phyloP scores from a whole-genome alignment of 352 stramenopile genomes.

The Thraustochytrium striatum region DNA sequence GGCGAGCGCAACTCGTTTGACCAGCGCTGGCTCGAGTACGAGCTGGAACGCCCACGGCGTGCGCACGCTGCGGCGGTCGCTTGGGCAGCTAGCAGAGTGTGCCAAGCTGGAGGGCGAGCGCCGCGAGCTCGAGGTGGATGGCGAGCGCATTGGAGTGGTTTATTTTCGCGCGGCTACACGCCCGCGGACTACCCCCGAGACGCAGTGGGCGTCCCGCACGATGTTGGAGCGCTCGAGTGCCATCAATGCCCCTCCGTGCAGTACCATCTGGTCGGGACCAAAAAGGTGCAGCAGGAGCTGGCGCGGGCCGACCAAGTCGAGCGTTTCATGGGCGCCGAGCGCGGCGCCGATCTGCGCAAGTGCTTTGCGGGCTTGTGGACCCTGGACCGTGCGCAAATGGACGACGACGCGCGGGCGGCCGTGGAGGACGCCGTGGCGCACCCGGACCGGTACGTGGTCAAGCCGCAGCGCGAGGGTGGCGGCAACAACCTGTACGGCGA shows the following conservation, averaged over 20 bases:
- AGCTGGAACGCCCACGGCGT: conserved; percentile 80
- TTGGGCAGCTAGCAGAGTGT: no score
- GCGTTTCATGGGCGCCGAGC: conserved; percentile 67
- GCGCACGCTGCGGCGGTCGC: conserved; percentile 65
- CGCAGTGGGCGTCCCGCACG: no score
- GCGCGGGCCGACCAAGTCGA: conserved; percentile 73
- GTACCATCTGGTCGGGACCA: conserved; percentile 93
- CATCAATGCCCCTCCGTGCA: conserved; percentile 92
- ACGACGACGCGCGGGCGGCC: conserved; percentile 61
- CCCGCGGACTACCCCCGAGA: conserved; percentile 91
- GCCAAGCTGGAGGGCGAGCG: conserved; percentile 50
- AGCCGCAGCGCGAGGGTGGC: conserved; percentile 95
- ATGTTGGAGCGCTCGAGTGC: no score
- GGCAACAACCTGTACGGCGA: conserved; percentile 96
- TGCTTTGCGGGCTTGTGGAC: conserved; percentile 91
- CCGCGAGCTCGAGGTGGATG: conserved; percentile 23
- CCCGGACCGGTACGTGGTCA: conserved; percentile 83
- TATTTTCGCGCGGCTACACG: conserved; percentile 91
- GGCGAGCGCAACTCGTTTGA: conserved; percentile 82
- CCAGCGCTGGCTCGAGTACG: conserved; percentile 84
- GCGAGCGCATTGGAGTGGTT: conserved; percentile 52
- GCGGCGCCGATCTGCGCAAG: conserved; percentile 64
- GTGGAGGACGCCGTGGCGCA: conserved; percentile 60
- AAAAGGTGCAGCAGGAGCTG: conserved; percentile 96
- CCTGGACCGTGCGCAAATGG: conserved; percentile 73